Evolutionary conservation across 257 asterid genomes (phyloP).

Genomic region (Leonotis leonurus): DNA sequence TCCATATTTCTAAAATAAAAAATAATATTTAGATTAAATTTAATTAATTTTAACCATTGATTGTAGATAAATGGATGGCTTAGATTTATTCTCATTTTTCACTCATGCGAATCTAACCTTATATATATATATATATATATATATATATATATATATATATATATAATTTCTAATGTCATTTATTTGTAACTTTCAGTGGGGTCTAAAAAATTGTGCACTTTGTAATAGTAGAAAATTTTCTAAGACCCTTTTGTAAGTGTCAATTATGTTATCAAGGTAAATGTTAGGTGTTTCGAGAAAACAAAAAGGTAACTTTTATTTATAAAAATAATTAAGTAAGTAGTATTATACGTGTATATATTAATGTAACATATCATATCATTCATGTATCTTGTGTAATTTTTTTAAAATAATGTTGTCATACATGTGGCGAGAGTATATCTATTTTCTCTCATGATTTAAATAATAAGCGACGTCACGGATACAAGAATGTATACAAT

Average conservation of each 20-base stretch:
- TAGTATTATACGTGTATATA: too few species aligned
- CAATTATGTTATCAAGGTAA: not conserved
- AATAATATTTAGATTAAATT: too few species aligned
- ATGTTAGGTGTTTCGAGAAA: not conserved
- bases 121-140: too few species aligned
- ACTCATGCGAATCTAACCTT: too few species aligned
- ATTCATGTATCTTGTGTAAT: not conserved
- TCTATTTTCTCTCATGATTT: not conserved
- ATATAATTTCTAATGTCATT: not conserved
- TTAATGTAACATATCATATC: too few species aligned
- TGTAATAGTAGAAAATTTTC: conserved; percentile 1
- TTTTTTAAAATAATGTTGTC: not conserved
- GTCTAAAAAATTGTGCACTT: not conserved
- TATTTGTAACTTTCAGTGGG: conserved; percentile 11
- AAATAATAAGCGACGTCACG: not conserved
- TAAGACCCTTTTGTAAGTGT: not conserved
- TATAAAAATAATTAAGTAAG: too few species aligned
- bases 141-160: not conserved
- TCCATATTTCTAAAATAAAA: too few species aligned
- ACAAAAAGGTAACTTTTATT: not conserved
- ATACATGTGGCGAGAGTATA: not conserved
- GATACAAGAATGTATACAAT: not conserved
- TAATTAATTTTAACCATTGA: too few species aligned
- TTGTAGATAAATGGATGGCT: too few species aligned
- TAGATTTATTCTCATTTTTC: too few species aligned